A percentile compares a stretch with the other conserved stretches of the same genome.
phyloP scores from a whole-genome alignment of 2,329 filamentous ascomycete species.

The Zelopaecilomyces penicillatus region DNA sequence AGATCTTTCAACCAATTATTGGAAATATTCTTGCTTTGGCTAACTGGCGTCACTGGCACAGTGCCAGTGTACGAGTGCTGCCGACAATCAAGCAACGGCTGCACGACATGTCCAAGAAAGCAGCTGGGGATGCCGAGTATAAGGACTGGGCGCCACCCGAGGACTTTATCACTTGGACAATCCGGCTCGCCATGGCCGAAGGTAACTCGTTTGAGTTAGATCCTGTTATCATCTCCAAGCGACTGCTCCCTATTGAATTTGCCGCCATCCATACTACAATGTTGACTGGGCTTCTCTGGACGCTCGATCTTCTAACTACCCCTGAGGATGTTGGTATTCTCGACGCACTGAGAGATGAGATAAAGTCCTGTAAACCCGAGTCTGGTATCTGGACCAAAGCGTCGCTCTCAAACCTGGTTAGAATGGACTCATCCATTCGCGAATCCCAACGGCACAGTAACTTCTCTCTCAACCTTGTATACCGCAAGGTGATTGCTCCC shows the following conservation, averaged over 20 bases:
- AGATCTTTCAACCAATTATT: conserved; percentile 40
- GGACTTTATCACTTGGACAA: conserved; percentile 50
- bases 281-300: conserved; percentile 38
- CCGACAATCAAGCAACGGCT: conserved; percentile 44
- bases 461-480: conserved; percentile 37
- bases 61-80: conserved; percentile 30
- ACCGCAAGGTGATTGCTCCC: conserved; percentile 35
- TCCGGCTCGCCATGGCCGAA: conserved; percentile 41
- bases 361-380: conserved; percentile 16
- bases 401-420: conserved; percentile 32
- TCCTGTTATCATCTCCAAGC: conserved; percentile 39
- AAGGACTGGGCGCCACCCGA: conserved; percentile 38
- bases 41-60: conserved; percentile 39
- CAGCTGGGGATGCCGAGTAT: conserved; percentile 29
- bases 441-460: conserved; percentile 43
- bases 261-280: conserved; percentile 52
- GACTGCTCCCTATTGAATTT: conserved; percentile 48
- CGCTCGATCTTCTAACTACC: conserved; percentile 38
- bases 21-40: conserved; percentile 35
- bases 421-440: conserved; percentile 43
- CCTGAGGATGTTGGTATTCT: conserved; percentile 26
- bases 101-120: conserved; percentile 34
- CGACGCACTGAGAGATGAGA: conserved; percentile 35
- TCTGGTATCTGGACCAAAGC: conserved; percentile 38
- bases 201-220: conserved; percentile 33